Conservation (phyloP, 2,329 filamentous ascomycete species). For the Fusarium begoniae region DNA sequence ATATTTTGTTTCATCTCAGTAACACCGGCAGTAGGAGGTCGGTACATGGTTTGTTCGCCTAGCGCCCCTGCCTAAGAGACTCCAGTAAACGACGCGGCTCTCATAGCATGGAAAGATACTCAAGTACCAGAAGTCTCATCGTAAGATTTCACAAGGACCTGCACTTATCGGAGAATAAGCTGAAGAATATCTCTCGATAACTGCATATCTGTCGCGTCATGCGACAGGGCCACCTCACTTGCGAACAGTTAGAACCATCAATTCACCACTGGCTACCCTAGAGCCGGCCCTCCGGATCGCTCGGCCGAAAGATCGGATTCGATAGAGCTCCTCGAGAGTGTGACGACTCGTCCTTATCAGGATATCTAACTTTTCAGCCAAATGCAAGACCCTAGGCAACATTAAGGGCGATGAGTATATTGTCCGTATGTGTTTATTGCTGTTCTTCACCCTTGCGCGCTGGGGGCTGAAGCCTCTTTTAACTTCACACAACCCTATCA, state of each 20-base stretch:
- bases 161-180: neutral
- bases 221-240: neutral
- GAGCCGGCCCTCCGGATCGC: too few species aligned
- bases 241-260: too few species aligned
- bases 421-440: too few species aligned
- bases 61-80: neutral
- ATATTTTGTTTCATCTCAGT: accelerated
- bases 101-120: neutral
- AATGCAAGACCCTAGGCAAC: too few species aligned
- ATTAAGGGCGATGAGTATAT: too few species aligned
- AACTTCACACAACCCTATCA: too few species aligned
- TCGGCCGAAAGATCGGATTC: neutral
- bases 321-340: too few species aligned
- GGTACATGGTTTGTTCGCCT: neutral
- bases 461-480: too few species aligned
- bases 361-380: too few species aligned
- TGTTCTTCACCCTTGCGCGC: too few species aligned
- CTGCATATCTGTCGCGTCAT: neutral
- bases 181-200: neutral
- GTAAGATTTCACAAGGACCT: neutral
- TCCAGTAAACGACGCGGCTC: accelerated
- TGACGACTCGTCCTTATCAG: too few species aligned
- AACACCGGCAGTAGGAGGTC: neutral
- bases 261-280: neutral
- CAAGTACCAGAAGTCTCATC: neutral